Base-by-base conservation (phyloP, 1,284 basidiomycete genomes). In the Ustilago hordei region DNA sequence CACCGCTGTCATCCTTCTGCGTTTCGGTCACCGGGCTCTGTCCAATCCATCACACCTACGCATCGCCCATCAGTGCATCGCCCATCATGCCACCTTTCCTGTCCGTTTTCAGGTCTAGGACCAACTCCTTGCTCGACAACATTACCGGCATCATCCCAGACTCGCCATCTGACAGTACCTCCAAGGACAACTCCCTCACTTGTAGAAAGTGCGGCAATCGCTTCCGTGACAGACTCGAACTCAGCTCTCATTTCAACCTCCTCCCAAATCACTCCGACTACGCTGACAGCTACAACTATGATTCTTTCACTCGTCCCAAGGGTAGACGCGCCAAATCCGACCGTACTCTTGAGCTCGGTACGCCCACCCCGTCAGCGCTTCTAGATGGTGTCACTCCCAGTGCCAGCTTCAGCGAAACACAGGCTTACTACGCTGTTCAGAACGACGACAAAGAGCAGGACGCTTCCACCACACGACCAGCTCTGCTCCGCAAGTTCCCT, bases 51-150 rank as follows among this genome's bases (percentile, higher is more conserved):
- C 47, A 32, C 23, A 50, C 23, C 23, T 50, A 4, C 13, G 47
- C 47, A 23, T 31, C n/a, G 31, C 19, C 35, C 9, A 32, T 23
- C 15, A 36, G 35, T 9, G 34, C 35, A 54, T 36, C 32, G 35
- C 9, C 11, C 63, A 47, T 4, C 60, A 73, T 73, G 70, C 70
- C 70, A 4, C 64, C 65, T 4, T 61, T 64, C 15, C 55, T 74
- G 6, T 57, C 66, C 28, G 60, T 19, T 19, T 50, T 74, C 60
- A 47, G 56, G 32, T 74, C 71, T 23, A 61, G 72, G 19, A 75
- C 72, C 67, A 75, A 69, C n/a, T 70, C 63, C 17, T 4, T 75
- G 47, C 72, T 75, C n/a, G 72, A 75, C 60, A 69, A 45, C 48
- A 75, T 75, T 53, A 75, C 72, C 19, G 72, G 72, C 35, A 41